phyloP scores from a whole-genome alignment of 2,329 filamentous ascomycete species.

The Aspergillus calidoustus region DNA sequence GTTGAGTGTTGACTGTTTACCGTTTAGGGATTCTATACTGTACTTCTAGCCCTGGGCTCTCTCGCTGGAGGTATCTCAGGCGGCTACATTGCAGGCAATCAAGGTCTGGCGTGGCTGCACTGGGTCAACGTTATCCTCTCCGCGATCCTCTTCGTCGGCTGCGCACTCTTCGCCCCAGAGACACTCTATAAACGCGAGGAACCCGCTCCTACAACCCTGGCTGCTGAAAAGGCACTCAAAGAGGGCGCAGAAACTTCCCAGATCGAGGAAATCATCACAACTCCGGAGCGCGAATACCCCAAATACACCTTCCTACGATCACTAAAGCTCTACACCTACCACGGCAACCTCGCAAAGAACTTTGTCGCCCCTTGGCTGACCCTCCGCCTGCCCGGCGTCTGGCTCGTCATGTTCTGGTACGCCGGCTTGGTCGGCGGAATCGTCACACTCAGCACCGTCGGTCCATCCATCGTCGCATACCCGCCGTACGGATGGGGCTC shows the following conservation, averaged over 20 bases:
- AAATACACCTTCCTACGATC: slow-evolving; percentile 16
- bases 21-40: slow-evolving; percentile 16
- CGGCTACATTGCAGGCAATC: slow-evolving; percentile 6
- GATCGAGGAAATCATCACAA: slow-evolving; percentile 9
- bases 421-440: slow-evolving; percentile 17
- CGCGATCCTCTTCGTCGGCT: slow-evolving; percentile 14
- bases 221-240: slow-evolving; percentile 2
- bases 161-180: slow-evolving; percentile 15
- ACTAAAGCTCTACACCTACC: slow-evolving; percentile 11
- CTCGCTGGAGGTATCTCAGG: slow-evolving; percentile 14
- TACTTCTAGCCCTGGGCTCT: slow-evolving; percentile 11
- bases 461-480: slow-evolving; percentile 12
- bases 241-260: slow-evolving; percentile 5
- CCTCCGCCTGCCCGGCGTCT: slow-evolving; percentile 17
- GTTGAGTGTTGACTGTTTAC: no score
- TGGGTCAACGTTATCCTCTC: slow-evolving; percentile 19
- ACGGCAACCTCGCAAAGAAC: slow-evolving; percentile 10
- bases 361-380: slow-evolving; percentile 16
- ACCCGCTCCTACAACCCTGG: not conserved
- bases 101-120: slow-evolving; percentile 16
- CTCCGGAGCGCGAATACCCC: not conserved
- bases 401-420: slow-evolving; percentile 21
- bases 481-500: slow-evolving; percentile 17
- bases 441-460: slow-evolving; percentile 17
- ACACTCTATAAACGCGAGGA: slow-evolving; percentile 15